phyloP scores from a whole-genome alignment of 1,284 basidiomycete genomes.

The Neolentinus lepideus region DNA sequence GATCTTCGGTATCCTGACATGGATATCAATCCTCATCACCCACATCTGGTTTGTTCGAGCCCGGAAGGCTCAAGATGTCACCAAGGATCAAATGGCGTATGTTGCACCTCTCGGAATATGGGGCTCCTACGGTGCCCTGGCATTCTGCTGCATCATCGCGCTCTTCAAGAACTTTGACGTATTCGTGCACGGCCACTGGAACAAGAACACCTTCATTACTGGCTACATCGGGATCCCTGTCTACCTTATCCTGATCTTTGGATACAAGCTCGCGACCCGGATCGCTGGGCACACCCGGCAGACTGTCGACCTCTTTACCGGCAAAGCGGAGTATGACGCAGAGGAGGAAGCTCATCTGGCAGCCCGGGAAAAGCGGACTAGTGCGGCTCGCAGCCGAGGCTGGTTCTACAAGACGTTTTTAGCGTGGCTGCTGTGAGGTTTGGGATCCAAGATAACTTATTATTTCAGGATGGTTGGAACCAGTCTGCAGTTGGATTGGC shows the following conservation, averaged over 20 bases:
- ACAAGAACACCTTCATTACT: not conserved
- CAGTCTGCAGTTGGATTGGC: not conserved
- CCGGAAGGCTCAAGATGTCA: not conserved
- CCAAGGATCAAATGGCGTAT: not conserved
- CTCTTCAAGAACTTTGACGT: conserved; percentile 1
- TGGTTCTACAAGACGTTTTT: conserved; percentile 2
- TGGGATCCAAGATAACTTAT: not conserved
- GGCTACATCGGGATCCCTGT: conserved; percentile 1
- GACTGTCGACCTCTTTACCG: not conserved
- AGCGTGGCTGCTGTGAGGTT: not conserved
- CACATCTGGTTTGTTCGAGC: conserved; percentile 24
- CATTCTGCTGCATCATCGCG: not conserved
- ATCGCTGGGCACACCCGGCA: not conserved
- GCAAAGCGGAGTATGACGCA: not conserved
- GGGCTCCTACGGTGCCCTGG: not conserved
- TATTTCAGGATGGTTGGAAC: not conserved
- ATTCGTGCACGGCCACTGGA: not conserved
- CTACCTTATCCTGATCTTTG: conserved; percentile 1
- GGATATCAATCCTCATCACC: conserved; percentile 64
- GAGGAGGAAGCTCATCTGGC: not conserved
- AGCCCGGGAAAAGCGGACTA: not conserved
- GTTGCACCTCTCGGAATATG: not conserved
- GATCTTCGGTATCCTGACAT: conserved; percentile 65
- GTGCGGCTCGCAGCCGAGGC: not conserved
- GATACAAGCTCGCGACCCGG: not conserved